Percentiles rank a stretch among this genome's conserved stretches.
Evolutionary conservation across 805 yeast species (phyloP).

Genomic region (Vanderwaltozyma verrucispora): DNA sequence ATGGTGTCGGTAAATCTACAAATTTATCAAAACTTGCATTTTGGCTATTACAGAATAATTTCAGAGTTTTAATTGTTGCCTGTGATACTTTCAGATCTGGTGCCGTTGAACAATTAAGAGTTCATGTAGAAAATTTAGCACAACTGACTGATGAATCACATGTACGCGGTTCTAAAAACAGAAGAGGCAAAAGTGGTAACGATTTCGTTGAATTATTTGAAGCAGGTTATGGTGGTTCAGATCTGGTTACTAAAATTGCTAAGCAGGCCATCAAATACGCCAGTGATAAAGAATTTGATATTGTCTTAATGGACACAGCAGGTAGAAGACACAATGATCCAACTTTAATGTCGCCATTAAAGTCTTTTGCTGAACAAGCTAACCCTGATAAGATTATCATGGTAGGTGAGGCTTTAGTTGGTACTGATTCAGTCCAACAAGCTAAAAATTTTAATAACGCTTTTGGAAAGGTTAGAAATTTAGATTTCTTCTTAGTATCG

Average conservation of each 20-base stretch:
- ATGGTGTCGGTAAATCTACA: slow-evolving; percentile 97
- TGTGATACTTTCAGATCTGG: slow-evolving; percentile 98
- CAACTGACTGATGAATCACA: slow-evolving; percentile 45
- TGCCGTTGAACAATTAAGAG: slow-evolving; percentile 95
- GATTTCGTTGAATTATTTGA: slow-evolving; percentile 63
- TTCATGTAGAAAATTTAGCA: slow-evolving; percentile 78
- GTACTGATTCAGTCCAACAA: slow-evolving; percentile 94
- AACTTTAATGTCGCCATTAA: slow-evolving; percentile 88
- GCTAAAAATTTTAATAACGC: slow-evolving; percentile 90
- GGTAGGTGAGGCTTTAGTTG: slow-evolving; percentile 98
- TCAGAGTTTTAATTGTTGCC: slow-evolving; percentile 82
- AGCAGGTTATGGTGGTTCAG: slow-evolving; percentile 96
- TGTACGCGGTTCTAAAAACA: slow-evolving; percentile 27
- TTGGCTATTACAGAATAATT: slow-evolving; percentile 87
- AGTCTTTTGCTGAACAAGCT: slow-evolving; percentile 91
- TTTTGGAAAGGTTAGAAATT: slow-evolving; percentile 68
- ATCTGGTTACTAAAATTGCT: slow-evolving; percentile 84
- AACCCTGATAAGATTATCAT: slow-evolving; percentile 92
- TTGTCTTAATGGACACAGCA: slow-evolving; percentile 92
- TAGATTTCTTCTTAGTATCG: slow-evolving; percentile 86
- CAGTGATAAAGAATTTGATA: slow-evolving; percentile 56
- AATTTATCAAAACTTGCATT: slow-evolving; percentile 89
- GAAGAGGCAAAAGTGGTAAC: slow-evolving; percentile 32
- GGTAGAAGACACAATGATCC: slow-evolving; percentile 96
- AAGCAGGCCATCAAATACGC: slow-evolving; percentile 83